Evolutionary conservation across 2,329 filamentous ascomycete species (phyloP).

Genomic region (Plenodomus tracheiphilus): DNA sequence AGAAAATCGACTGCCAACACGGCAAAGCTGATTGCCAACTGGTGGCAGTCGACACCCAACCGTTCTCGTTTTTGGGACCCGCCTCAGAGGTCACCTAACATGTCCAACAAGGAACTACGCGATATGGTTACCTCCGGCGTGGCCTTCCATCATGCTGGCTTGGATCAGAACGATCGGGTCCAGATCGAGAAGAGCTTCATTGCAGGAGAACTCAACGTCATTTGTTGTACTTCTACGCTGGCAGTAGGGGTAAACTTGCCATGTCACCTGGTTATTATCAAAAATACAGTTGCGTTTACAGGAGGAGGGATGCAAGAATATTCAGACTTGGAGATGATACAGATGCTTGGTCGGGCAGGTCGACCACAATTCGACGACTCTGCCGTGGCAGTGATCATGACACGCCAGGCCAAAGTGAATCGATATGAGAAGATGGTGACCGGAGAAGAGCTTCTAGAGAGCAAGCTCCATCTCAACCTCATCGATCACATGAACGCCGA

Average conservation of each 20-base stretch:
- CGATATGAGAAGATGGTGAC: slow-evolving; percentile 75
- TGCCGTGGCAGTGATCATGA: slow-evolving; percentile 79
- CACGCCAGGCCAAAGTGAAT: slow-evolving; percentile 63
- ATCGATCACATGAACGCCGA: slow-evolving; percentile 86
- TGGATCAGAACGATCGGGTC: slow-evolving; percentile 66
- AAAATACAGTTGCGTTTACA: slow-evolving; percentile 70
- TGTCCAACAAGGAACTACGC: slow-evolving; percentile 64
- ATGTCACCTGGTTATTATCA: slow-evolving; percentile 80
- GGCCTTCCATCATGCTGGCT: slow-evolving; percentile 80
- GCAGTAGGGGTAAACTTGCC: slow-evolving; percentile 84
- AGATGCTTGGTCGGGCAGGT: slow-evolving; percentile 85
- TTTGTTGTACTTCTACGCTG: slow-evolving; percentile 85
- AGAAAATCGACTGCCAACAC: slow-evolving; percentile 70
- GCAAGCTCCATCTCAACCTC: slow-evolving; percentile 74
- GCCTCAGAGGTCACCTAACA: slow-evolving; percentile 55
- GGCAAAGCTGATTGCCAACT: slow-evolving; percentile 67
- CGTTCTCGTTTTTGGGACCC: slow-evolving; percentile 65
- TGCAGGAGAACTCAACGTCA: slow-evolving; percentile 72
- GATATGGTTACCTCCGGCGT: slow-evolving; percentile 63
- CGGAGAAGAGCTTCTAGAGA: slow-evolving; percentile 74
- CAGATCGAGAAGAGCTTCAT: slow-evolving; percentile 70
- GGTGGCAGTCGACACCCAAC: slow-evolving; percentile 61
- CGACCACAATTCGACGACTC: slow-evolving; percentile 80
- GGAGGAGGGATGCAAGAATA: slow-evolving; percentile 66
- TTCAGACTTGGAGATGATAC: slow-evolving; percentile 82